phyloP scores from a whole-genome alignment of 192 early-diverging fungal species.

The Pilobolus umbonatus region DNA sequence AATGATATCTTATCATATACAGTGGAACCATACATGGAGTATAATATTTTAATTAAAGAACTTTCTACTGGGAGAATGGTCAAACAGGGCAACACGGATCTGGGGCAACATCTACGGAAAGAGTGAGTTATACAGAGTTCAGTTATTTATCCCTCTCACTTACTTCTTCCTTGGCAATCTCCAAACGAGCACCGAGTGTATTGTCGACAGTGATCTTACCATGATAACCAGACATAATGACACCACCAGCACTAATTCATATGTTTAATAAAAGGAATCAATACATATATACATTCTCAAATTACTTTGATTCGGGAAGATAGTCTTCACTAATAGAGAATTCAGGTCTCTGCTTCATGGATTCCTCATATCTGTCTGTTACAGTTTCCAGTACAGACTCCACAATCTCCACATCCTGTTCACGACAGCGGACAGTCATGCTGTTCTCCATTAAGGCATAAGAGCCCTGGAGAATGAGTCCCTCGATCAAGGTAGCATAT shows the following conservation, averaged over 20 bases:
- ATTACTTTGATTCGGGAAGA: slow-evolving; percentile 62
- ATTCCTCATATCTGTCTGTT: slow-evolving; percentile 50
- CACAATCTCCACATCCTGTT: slow-evolving; percentile 62
- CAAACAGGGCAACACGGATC: slow-evolving; percentile 86
- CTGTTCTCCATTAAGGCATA: slow-evolving; percentile 82
- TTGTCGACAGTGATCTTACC: slow-evolving; percentile 84
- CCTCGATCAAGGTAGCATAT: slow-evolving; percentile 62
- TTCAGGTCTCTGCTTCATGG: slow-evolving; percentile 40
- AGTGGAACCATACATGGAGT: too few relatives aligned
- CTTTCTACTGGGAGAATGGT: slow-evolving; percentile 82
- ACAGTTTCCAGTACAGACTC: slow-evolving; percentile 51
- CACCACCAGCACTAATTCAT: slow-evolving; percentile 77
- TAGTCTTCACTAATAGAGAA: slow-evolving; percentile 53
- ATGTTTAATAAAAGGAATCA: not conserved
- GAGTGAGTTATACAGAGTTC: too few relatives aligned
- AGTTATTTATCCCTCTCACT: slow-evolving; percentile 2
- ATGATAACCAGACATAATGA: slow-evolving; percentile 70
- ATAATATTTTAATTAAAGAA: slow-evolving; percentile 75
- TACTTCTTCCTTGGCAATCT: slow-evolving; percentile 75
- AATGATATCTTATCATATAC: too few relatives aligned
- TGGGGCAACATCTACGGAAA: slow-evolving; percentile 83
- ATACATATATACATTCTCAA: not conserved
- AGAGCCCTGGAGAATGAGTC: slow-evolving; percentile 80
- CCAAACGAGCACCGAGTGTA: slow-evolving; percentile 87
- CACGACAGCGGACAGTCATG: slow-evolving; percentile 66